A percentile compares a stretch with the other conserved stretches of the same genome.
phyloP scores from a whole-genome alignment of 345 rosid genomes.

The Citrus sinensis region DVS_A1.0 CM039165.1:32945501-32946000 shows the following conservation, averaged over 20 bases:
- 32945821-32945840: neutral
- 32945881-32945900: neutral
- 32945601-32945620: neutral
- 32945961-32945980: neutral
- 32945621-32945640: neutral
- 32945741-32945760: neutral
- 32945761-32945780: neutral
- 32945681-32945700: neutral
- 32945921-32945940: neutral
- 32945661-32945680: neutral
- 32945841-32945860: neutral
- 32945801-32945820: neutral
- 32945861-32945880: neutral
- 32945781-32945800: neutral
- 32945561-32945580: neutral
- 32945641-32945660: neutral
- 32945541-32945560: neutral
- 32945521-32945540: neutral
- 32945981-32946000: neutral
- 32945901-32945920: neutral
- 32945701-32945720: neutral
- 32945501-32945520: neutral
- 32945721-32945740: neutral
- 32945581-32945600: neutral
- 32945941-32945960: neutral